Base-by-base conservation (phyloP, 495 filamentous ascomycete genomes). In the Aspergillus cavernicola region DNA sequence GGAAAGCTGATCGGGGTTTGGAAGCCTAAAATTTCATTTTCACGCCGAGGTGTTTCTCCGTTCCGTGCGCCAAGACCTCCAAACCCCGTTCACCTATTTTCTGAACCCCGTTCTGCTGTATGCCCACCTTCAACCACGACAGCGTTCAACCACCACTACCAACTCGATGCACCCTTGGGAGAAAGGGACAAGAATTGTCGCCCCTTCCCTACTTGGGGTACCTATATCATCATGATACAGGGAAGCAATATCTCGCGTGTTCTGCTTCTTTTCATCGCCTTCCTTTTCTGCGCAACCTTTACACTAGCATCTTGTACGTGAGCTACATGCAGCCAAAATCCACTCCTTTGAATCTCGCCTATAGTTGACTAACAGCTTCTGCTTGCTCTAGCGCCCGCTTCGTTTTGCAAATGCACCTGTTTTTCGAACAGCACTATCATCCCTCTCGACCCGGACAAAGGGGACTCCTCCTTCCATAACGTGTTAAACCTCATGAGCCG, bases 351-450 rank as follows among this genome's bases (percentile, higher is more conserved):
- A 4, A 8, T 16, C 20, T 26, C 4, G 42, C 33, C 11, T 3
- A 36, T n/a, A 11, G 23, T 16, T 12, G 19, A 39, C 62, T 65
- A 45, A 62, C 46, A 28, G 12, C 16, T 20, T 41, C n/a, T 36
- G 32, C 23, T 46, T 15, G 15, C 32, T 41, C 2, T 22, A 77
- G 73, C 67, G n/a, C 74, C 89, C 15, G 87, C 87, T 19, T 88
- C 89, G 29, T 97, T 96, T 75, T 98, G 93, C 84, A 98, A 97
- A 86, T 98, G 93, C 71, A 95, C 87, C 51, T 97, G 93, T 74
- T 87, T 87, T 75, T 81, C 82, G 48, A 95, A 97, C 73, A 89
- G 83, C 75, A 95, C 88, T 51, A 90, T 97, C 55, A 96, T 98
- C 64, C 66, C 75, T 50, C 68, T 70, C 39, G 59, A 71, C 33